phyloP scores from a whole-genome alignment of 495 filamentous ascomycete species.

The Xylaria palmicola region DNA sequence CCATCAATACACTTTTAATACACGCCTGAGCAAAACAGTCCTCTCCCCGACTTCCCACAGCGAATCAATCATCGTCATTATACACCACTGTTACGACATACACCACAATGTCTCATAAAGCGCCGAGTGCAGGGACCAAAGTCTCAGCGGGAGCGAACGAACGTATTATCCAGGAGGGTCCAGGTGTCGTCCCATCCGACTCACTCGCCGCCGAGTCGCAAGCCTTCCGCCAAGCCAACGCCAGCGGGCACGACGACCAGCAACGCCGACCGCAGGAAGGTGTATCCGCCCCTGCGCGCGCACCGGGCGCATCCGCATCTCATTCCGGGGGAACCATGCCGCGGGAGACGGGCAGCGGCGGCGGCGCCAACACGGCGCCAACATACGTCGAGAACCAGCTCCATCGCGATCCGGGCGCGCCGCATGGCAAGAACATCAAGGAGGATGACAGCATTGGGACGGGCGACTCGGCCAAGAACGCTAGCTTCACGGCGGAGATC shows the following conservation, averaged over 20 bases:
- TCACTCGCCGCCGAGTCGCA: constrained; percentile 44
- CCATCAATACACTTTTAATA: neutral
- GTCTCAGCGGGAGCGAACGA: constrained; percentile 27
- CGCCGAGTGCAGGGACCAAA: constrained; percentile 28
- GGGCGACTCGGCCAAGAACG: constrained; percentile 26
- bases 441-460: constrained; percentile 38
- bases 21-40: neutral
- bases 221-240: constrained; percentile 22
- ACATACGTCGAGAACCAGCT: constrained; percentile 31
- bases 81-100: constrained; percentile 6
- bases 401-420: constrained; percentile 19
- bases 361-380: constrained; percentile 23
- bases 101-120: constrained; percentile 25
- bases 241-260: constrained; percentile 11
- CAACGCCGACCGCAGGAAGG: constrained; percentile 13
- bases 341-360: constrained; percentile 3
- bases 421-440: constrained; percentile 42
- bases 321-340: neutral
- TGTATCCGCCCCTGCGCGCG: neutral
- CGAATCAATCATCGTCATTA: constrained; percentile 9
- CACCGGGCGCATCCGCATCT: neutral
- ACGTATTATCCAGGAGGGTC: constrained; percentile 29
- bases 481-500: constrained; percentile 33
- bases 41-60: neutral
- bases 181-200: constrained; percentile 28